A percentile compares a stretch with the other conserved stretches of the same genome.
phyloP scores from a whole-genome alignment of 306 rosid species.

The Vigna reflexopilosa region DNA sequence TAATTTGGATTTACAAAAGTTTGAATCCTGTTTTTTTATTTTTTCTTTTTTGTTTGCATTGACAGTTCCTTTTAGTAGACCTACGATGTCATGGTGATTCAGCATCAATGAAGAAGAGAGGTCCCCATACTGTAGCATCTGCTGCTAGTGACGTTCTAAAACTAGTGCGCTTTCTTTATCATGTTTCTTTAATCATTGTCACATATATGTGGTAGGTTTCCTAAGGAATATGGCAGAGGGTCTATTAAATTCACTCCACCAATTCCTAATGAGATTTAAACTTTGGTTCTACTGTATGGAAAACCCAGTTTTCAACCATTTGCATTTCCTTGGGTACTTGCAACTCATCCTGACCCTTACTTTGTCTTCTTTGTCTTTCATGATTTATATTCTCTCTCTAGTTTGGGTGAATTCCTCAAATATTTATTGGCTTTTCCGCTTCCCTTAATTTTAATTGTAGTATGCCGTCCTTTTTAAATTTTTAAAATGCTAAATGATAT shows the following conservation, averaged over 20 bases:
- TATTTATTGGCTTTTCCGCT: slow-evolving; percentile 25
- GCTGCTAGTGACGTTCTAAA: slow-evolving; percentile 92
- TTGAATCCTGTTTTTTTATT: slow-evolving; percentile 36
- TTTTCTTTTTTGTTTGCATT: slow-evolving; percentile 7
- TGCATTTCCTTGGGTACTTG: slow-evolving; percentile 8
- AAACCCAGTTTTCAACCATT: slow-evolving; percentile 2
- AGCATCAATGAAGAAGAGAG: slow-evolving; percentile 68
- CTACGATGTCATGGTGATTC: slow-evolving; percentile 96
- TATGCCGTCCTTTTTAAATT: slow-evolving; percentile 26
- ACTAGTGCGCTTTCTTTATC: slow-evolving; percentile 58
- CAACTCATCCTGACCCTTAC: slow-evolving; percentile 16
- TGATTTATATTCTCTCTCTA: slow-evolving; percentile 17
- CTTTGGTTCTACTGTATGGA: slow-evolving; percentile 29
- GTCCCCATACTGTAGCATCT: slow-evolving; percentile 79
- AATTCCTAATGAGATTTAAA: slow-evolving; percentile 20
- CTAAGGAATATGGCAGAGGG: slow-evolving; percentile 22
- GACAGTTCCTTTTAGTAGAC: slow-evolving; percentile 89
- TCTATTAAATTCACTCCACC: slow-evolving; percentile 4
- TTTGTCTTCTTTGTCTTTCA: slow-evolving; percentile 34
- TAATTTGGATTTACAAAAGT: slow-evolving; percentile 29
- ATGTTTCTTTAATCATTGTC: slow-evolving; percentile 12
- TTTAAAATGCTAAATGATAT: slow-evolving; percentile 8
- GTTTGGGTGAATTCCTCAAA: slow-evolving; percentile 15
- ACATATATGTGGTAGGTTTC: slow-evolving; percentile 5
- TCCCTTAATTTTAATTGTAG: slow-evolving; percentile 24